phyloP scores from a whole-genome alignment of 768 basidiomycete genomes.

The Chlorophyllum brunneum region DNA sequence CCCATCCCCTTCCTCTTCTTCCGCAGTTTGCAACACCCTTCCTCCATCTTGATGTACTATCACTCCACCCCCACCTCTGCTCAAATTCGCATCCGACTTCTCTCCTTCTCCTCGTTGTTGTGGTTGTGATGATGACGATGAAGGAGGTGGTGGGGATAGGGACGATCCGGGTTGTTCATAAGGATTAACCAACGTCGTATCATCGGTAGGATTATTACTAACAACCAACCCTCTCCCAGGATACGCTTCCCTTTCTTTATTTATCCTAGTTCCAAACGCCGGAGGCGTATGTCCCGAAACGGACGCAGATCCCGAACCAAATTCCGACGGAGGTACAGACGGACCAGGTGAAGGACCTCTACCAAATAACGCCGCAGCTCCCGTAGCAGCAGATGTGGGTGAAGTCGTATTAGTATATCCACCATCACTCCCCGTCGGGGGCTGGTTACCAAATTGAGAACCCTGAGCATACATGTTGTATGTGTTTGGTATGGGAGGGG shows the following conservation, averaged over 20 bases:
- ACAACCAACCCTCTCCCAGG: slow-evolving; percentile 5
- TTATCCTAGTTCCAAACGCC: background rate
- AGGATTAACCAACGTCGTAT: background rate
- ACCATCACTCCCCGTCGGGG: background rate
- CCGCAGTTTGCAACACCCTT: slow-evolving; percentile 1
- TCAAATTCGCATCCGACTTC: background rate
- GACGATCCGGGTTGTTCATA: background rate
- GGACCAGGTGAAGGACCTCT: slow-evolving; percentile 5
- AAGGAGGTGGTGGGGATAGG: background rate
- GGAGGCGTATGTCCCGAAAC: background rate
- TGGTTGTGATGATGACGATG: background rate
- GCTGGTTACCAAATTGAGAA: background rate
- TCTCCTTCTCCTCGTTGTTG: background rate
- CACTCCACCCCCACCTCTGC: background rate
- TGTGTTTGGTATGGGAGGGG: background rate
- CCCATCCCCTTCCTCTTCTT: slow-evolving; percentile 5
- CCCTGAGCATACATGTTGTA: too few species aligned
- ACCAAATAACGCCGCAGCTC: background rate
- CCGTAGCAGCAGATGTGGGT: background rate
- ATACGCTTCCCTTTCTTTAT: slow-evolving; percentile 23
- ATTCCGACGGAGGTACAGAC: slow-evolving; percentile 7
- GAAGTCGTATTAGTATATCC: slow-evolving; percentile 1
- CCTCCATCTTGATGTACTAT: slow-evolving; percentile 15
- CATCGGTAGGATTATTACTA: slow-evolving; percentile 2
- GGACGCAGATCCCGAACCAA: slow-evolving; percentile 1